These are phyloP conservation scores for Phytopythium chamaehyphon DNA, from an alignment of 352 stramenopile genomes.

Conservation along the genomic window DNA sequence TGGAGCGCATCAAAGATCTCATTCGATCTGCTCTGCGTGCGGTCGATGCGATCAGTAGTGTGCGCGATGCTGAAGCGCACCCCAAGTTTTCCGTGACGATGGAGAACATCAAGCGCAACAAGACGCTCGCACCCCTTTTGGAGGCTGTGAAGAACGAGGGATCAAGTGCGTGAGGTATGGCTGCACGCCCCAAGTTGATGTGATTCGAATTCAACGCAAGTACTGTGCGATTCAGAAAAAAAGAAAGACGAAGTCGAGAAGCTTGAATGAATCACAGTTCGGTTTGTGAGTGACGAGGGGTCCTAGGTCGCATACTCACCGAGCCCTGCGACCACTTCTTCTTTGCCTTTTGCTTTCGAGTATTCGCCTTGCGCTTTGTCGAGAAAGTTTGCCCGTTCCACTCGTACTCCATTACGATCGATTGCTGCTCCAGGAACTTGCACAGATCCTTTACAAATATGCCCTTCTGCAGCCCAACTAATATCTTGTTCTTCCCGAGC, in stretches of 20 bases:
- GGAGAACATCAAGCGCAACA: constrained; percentile 66
- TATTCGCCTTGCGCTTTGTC: not conserved
- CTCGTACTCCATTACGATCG: constrained; percentile 55
- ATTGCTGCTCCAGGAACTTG: constrained; percentile 46
- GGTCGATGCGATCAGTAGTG: constrained; percentile 67
- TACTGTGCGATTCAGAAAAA: not conserved
- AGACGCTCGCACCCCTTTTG: constrained; percentile 49
- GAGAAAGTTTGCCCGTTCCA: constrained; percentile 48
- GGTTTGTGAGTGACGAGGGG: constrained; percentile 8
- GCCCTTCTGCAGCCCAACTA: constrained; percentile 64
- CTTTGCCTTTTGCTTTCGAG: constrained; percentile 10
- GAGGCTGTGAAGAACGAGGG: constrained; percentile 66
- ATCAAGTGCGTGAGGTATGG: constrained; percentile 18
- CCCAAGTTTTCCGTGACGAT: constrained; percentile 62
- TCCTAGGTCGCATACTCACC: constrained; percentile 4
- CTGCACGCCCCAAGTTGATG: not conserved
- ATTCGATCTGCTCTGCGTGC: constrained; percentile 94
- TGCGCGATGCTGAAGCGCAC: constrained; percentile 72
- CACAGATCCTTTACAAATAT: constrained; percentile 41
- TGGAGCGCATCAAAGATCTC: constrained; percentile 95
- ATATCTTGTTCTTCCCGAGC: constrained; percentile 45
- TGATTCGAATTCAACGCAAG: not conserved
- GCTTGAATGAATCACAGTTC: constrained; percentile 26
- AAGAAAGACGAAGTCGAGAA: not conserved
- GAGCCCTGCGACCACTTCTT: constrained; percentile 12